Evolutionary conservation across 805 yeast genomes (phyloP).

Genomic region (Hanseniaspora vineae): DNA sequence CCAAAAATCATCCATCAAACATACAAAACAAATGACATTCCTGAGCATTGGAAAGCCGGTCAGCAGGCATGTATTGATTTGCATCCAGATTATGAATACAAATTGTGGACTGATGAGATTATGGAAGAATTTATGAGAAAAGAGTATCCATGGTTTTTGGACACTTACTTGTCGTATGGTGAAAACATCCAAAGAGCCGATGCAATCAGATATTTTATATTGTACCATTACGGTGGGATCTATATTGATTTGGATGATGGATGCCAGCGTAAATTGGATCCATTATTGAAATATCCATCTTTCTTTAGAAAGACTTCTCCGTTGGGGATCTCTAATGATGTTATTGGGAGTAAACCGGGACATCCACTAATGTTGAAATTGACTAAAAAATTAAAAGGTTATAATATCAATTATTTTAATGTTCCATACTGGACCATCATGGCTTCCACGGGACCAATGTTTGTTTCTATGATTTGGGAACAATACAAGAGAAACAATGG

Average conservation of each 20-base stretch:
- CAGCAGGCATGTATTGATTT: constrained; percentile 63
- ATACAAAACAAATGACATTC: constrained; percentile 66
- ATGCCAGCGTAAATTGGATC: constrained; percentile 67
- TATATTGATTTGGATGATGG: constrained; percentile 89
- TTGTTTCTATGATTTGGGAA: constrained; percentile 76
- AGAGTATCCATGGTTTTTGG: constrained; percentile 77
- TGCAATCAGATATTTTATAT: constrained; percentile 75
- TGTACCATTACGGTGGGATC: constrained; percentile 77
- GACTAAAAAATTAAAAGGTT: constrained; percentile 47
- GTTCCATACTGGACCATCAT: constrained; percentile 85
- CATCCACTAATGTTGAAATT: constrained; percentile 77
- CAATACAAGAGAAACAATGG: constrained; percentile 66
- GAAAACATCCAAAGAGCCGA: constrained; percentile 86
- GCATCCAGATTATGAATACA: constrained; percentile 82
- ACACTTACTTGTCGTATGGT: constrained; percentile 62
- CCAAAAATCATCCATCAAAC: constrained; percentile 93
- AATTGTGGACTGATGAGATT: constrained; percentile 82
- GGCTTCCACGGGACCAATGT: constrained; percentile 88
- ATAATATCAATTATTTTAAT: constrained; percentile 52
- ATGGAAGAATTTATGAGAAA: constrained; percentile 65
- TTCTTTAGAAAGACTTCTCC: constrained; percentile 81
- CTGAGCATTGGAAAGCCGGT: constrained; percentile 69
- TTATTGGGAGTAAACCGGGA: constrained; percentile 77
- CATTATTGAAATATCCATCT: constrained; percentile 68
- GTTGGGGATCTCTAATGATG: constrained; percentile 85